Evolutionary conservation across 2,329 filamentous ascomycete species (phyloP).

Genomic region (Byssothecium circinans): DNA sequence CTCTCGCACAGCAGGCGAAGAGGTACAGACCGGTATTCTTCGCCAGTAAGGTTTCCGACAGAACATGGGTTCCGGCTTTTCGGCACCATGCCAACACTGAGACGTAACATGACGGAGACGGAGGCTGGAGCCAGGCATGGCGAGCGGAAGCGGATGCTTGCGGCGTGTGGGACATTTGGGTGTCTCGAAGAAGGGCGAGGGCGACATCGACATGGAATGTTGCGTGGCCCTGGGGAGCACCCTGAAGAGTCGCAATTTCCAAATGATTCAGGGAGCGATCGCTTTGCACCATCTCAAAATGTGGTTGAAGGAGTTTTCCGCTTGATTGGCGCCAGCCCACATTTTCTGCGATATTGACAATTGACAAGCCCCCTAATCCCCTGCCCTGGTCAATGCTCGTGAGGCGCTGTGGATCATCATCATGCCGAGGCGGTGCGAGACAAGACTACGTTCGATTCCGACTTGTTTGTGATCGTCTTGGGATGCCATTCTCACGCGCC

Average conservation of each 20-base stretch:
- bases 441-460: no score
- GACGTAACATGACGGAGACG: not conserved
- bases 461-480: no score
- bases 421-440: no score
- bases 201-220: no score
- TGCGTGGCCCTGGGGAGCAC: no score
- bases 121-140: not conserved
- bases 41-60: not conserved
- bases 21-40: not conserved
- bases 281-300: no score
- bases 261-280: not conserved
- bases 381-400: not conserved
- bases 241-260: no score
- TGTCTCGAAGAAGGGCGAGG: not conserved
- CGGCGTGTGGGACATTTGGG: no score
- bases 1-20: not conserved
- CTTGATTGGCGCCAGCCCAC: not conserved
- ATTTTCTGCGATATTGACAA: not conserved
- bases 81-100: not conserved
- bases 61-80: not conserved
- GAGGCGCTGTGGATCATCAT: not conserved
- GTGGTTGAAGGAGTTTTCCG: not conserved
- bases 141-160: no score
- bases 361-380: not conserved
- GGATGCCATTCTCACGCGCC: no score